Evolutionary conservation across 169 alveolate genomes (phyloP).

Genomic region (Cystoisospora suis): DNA sequence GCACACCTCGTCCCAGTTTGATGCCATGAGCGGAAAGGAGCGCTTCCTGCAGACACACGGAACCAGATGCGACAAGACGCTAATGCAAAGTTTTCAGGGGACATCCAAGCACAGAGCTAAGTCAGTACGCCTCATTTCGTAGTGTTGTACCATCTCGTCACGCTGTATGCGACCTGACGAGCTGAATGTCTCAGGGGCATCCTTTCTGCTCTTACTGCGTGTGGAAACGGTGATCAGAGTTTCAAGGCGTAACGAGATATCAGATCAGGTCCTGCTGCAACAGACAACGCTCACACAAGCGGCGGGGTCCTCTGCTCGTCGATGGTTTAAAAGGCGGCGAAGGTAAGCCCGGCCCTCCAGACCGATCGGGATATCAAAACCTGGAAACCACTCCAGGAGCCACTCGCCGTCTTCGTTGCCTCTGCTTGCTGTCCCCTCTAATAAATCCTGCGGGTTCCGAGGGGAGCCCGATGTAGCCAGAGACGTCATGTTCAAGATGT

Average conservation of each 20-base stretch:
- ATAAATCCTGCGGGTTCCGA: no score
- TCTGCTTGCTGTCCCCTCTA: neutral
- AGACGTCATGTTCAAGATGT: no score
- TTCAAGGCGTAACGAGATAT: no score
- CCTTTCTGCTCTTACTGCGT: no score
- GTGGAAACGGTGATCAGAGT: no score
- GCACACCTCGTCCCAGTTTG: slow-evolving; percentile 52
- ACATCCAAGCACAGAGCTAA: no score
- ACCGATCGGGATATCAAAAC: slow-evolving; percentile 59
- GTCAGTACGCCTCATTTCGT: no score
- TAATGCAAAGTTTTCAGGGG: no score
- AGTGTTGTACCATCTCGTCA: no score
- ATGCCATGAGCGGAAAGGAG: slow-evolving; percentile 53
- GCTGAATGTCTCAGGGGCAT: no score
- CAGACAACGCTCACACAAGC: slow-evolving; percentile 50
- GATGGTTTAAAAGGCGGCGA: slow-evolving; percentile 41
- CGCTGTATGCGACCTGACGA: no score
- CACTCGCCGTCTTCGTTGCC: neutral
- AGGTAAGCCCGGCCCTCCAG: slow-evolving; percentile 47
- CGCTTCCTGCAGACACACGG: slow-evolving; percentile 22
- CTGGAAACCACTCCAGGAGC: slow-evolving; percentile 59
- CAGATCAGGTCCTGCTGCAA: neutral
- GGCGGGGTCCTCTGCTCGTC: slow-evolving; percentile 44
- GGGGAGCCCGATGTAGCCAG: no score
- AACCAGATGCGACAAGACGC: neutral